These are phyloP conservation scores for Emergomyces orientalis DNA, from an alignment of 2,329 filamentous ascomycete genomes.

Conservation along the genomic window DNA sequence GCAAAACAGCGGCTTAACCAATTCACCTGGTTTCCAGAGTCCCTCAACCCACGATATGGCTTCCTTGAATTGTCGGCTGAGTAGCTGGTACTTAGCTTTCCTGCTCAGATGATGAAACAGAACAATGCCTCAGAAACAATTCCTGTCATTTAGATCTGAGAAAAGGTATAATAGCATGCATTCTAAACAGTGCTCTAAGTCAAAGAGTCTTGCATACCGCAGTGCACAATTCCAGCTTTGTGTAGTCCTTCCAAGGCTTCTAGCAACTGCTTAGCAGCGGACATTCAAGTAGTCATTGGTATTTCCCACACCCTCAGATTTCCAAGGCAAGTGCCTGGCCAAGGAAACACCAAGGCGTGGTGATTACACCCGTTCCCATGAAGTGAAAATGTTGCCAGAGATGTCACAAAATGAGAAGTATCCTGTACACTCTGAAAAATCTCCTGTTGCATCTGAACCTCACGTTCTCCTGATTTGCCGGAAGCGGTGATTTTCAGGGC, in stretches of 20 bases:
- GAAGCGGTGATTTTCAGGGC: slow-evolving; percentile 21
- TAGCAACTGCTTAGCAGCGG: slow-evolving; percentile 7
- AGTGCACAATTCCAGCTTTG: slow-evolving; percentile 7
- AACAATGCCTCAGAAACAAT: slow-evolving; percentile 7
- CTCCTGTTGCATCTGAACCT: slow-evolving; percentile 4
- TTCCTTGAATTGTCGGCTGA: slow-evolving; percentile 6
- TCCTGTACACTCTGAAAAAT: slow-evolving; percentile 4
- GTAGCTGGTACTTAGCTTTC: neutral
- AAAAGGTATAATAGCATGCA: neutral
- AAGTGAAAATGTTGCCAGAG: slow-evolving; percentile 3
- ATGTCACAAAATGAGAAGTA: slow-evolving; percentile 4
- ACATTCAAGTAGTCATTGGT: slow-evolving; percentile 6
- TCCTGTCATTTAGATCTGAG: slow-evolving; percentile 6
- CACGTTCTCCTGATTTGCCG: slow-evolving; percentile 12
- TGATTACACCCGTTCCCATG: slow-evolving; percentile 10
- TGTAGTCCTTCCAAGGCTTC: slow-evolving; percentile 5
- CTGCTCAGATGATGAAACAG: slow-evolving; percentile 2
- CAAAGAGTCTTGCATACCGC: too few relatives aligned
- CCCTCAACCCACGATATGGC: neutral
- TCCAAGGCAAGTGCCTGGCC: neutral
- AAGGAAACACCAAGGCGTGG: slow-evolving; percentile 10
- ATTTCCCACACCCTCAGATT: neutral
- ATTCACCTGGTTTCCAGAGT: slow-evolving; percentile 7
- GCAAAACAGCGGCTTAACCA: slow-evolving; percentile 4
- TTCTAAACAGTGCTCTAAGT: too few relatives aligned